Base-by-base conservation (phyloP, 2,329 filamentous ascomycete genomes). In the Claviceps capensis region DNA sequence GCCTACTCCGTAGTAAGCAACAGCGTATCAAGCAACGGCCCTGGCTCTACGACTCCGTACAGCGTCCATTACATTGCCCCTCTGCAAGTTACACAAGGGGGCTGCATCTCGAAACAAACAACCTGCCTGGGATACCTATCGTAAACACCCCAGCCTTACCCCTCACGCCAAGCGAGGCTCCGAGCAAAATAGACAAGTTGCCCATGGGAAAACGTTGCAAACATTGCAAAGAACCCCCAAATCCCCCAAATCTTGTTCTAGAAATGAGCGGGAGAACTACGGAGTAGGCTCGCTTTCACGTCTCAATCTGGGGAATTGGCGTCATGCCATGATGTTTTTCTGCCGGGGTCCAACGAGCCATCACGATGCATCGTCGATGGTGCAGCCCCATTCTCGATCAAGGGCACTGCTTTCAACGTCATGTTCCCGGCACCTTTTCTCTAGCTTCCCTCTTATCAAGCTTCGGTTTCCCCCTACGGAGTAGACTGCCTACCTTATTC, bases 281-380 rank as follows among this genome's bases (percentile, higher is more conserved):
- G 22, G 22, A 3, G 19, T 7, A 9, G 17, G 19, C 17, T 43
- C 43, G 40, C 17, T 42, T 17, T 9, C n/a, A 40, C 8, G 7
- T 9, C 7, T 17, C 14, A 49, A 42, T 43, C 38, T 22, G 36
- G 23, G 38, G 50, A n/a, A 16, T 23, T 7, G 37, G 46, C 45
- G 46, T 52, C 46, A 52, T 47, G 54, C 23, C 17, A 52, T 55
- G 50, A 54, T 47, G 52, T 52, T 55, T 30, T 16, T 17, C 4
- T 30, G 37, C 50, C 43, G 52, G 48, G 51, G 49, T 53, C 52
- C 38, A 40, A 13, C 17, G n/a, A 30, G 11, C 23, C 30, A 52
- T 38, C 17, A 52, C 50, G 38, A 30, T 30, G 38, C 17, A 56
- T 57, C 48, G 53, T 53, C 53, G 56, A 58, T 58, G 50, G 51